These are phyloP conservation scores for Psophocarpus tetragonolobus DNA, from an alignment of 306 rosid species.

Conservation along the genomic window DNA sequence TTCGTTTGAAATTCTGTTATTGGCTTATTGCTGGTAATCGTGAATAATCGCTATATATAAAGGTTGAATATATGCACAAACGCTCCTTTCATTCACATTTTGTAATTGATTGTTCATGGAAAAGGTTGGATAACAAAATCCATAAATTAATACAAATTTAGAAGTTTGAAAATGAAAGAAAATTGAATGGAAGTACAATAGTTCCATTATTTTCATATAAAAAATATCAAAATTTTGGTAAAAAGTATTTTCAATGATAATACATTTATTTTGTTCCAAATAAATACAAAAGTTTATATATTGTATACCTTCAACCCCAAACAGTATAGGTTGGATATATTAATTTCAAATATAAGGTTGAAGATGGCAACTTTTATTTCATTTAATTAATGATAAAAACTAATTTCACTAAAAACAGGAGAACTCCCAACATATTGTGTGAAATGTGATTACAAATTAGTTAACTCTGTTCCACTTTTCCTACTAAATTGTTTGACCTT, in stretches of 20 bases:
- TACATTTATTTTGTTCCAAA: too few species aligned
- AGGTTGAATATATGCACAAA: neutral
- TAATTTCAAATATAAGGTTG: neutral
- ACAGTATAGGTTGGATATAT: neutral
- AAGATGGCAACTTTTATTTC: too few species aligned
- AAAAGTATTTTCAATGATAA: neutral
- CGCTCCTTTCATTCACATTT: neutral
- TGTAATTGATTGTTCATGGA: neutral
- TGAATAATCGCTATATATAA: neutral
- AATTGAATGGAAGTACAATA: neutral
- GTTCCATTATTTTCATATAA: neutral
- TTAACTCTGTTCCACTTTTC: neutral
- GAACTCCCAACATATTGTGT: neutral
- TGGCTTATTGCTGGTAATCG: too few species aligned
- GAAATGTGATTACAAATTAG: neutral
- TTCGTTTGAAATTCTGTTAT: neutral
- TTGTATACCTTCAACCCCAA: neutral
- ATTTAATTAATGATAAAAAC: too few species aligned
- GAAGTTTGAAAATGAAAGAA: neutral
- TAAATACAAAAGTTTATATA: too few species aligned
- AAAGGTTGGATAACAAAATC: neutral
- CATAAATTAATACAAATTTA: neutral
- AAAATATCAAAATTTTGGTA: neutral
- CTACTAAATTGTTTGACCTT: neutral
- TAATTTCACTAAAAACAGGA: neutral